Conservation (phyloP, 2,329 filamentous ascomycete genomes). For the Calonectria multiphialidica region DNA sequence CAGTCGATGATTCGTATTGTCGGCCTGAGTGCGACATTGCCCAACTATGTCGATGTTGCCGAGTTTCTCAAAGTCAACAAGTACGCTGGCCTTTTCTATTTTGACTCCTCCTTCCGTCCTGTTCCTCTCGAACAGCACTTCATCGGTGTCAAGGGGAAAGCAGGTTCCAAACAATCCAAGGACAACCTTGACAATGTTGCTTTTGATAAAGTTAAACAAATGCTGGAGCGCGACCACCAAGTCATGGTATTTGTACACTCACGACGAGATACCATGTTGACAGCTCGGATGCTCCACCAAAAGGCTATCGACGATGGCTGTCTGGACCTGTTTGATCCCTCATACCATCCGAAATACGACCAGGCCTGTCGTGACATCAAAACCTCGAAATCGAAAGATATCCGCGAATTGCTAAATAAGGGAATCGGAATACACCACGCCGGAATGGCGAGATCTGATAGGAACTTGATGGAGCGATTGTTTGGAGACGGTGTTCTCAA, state of each 20-base stretch:
- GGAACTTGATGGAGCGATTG: slow-evolving; percentile 94
- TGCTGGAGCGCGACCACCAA: slow-evolving; percentile 93
- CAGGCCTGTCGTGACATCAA: slow-evolving; percentile 87
- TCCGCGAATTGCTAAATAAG: slow-evolving; percentile 89
- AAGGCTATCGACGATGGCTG: slow-evolving; percentile 87
- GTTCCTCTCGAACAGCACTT: slow-evolving; percentile 98
- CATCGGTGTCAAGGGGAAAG: slow-evolving; percentile 93
- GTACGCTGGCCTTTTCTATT: slow-evolving; percentile 93
- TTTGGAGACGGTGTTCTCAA: slow-evolving; percentile 95
- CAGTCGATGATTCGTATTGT: slow-evolving; percentile 97
- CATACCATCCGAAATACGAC: slow-evolving; percentile 82
- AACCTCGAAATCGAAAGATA: slow-evolving; percentile 84
- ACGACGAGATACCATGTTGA: slow-evolving; percentile 90
- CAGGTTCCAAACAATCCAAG: slow-evolving; percentile 82
- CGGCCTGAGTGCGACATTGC: slow-evolving; percentile 93
- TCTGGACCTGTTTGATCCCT: slow-evolving; percentile 86
- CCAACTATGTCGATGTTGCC: slow-evolving; percentile 96
- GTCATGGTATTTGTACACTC: slow-evolving; percentile 99
- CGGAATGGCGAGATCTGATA: slow-evolving; percentile 93
- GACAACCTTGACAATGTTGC: slow-evolving; percentile 90
- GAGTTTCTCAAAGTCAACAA: slow-evolving; percentile 98
- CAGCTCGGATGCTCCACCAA: slow-evolving; percentile 86
- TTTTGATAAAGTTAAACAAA: slow-evolving; percentile 95
- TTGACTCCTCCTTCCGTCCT: slow-evolving; percentile 94
- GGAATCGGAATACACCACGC: slow-evolving; percentile 97